Base-by-base conservation (phyloP, 2,329 filamentous ascomycete species). In the Diaporthe citri region DNA sequence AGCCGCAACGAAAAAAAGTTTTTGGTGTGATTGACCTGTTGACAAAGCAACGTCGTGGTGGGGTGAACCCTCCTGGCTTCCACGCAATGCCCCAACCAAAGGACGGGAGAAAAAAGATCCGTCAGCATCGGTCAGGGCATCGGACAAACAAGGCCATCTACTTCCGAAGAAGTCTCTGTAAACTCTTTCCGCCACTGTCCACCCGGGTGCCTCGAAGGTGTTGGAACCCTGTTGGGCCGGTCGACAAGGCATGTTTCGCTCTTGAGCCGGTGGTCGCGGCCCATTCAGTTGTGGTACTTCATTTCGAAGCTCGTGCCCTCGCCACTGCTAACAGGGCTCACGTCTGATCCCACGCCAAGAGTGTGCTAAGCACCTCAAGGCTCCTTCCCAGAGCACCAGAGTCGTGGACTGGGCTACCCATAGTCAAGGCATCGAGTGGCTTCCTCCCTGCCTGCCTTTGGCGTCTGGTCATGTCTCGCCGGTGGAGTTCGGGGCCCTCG, bases 371-470 rank as follows among this genome's bases (percentile, higher is more conserved):
- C 43, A 46, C 43, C 60, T 41, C 25, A 43, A 59, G 56, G 41
- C 60, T 64, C 25, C 60, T 64, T 64, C 60, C 60, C 60, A 55
- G 25, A 55, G 52, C n/a, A 22, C 56, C 56, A 59, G 56, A 59
- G 56, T 39, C 9, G 56, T 25, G 12, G 28, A 34, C 56, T 59
- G 56, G 56, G 56, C 28, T 31, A 7, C 52, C 52, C 52, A 17
- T 55, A 22, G 43, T 46, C 4, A 52, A 52, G 48, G 48, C 48
- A n/a, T 52, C 48, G 28, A 10, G 10, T 17, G 62, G 62, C 62
- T 66, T 66, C 62, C 62, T 66, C 62, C 62, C 62, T 66, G 62
- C 62, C 62, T 66, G 43, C 43, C 60, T 51, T n/a, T 36, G 13
- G n/a, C 22, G 57, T 22, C 13, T n/a, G 2, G 13, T 15, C 15